phyloP scores from a whole-genome alignment of 805 yeast genomes.

The Lipomyces kockii region DNA sequence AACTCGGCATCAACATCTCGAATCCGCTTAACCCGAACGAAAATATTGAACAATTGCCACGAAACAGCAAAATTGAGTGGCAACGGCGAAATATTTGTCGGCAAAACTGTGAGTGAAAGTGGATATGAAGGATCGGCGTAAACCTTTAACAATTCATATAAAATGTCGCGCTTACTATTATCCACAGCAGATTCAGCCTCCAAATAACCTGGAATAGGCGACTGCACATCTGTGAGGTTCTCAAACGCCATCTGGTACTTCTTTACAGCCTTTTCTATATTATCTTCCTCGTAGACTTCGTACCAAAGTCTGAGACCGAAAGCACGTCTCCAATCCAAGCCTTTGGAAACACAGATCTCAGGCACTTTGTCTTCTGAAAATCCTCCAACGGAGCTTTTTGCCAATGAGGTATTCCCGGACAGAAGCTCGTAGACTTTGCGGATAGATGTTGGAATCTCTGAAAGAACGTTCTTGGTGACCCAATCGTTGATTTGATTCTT shows the following conservation, averaged over 20 bases:
- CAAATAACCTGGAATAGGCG: constrained; percentile 15
- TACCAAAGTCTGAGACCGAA: constrained; percentile 67
- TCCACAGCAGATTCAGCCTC: not conserved
- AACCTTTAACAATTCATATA: constrained; percentile 30
- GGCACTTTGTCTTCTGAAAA: constrained; percentile 31
- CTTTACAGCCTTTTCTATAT: constrained; percentile 36
- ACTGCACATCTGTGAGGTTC: constrained; percentile 3
- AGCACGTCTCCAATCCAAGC: constrained; percentile 67
- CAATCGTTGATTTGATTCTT: constrained; percentile 67
- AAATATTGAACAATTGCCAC: constrained; percentile 59
- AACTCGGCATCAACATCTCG: constrained; percentile 27
- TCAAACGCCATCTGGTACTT: constrained; percentile 34
- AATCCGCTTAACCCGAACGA: constrained; percentile 40
- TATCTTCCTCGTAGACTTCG: constrained; percentile 43
- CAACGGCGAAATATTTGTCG: not conserved
- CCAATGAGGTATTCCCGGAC: constrained; percentile 50
- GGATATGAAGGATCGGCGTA: constrained; percentile 29
- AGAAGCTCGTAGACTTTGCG: constrained; percentile 67
- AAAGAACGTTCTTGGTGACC: constrained; percentile 52
- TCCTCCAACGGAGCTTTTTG: constrained; percentile 27
- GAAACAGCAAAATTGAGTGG: constrained; percentile 34
- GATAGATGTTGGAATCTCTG: constrained; percentile 58
- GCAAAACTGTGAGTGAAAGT: constrained; percentile 17
- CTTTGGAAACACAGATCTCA: constrained; percentile 43
- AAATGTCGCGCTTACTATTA: constrained; percentile 14